Conservation (phyloP, 2,329 filamentous ascomycete species). For the Hypoxylon sp. region DNA sequence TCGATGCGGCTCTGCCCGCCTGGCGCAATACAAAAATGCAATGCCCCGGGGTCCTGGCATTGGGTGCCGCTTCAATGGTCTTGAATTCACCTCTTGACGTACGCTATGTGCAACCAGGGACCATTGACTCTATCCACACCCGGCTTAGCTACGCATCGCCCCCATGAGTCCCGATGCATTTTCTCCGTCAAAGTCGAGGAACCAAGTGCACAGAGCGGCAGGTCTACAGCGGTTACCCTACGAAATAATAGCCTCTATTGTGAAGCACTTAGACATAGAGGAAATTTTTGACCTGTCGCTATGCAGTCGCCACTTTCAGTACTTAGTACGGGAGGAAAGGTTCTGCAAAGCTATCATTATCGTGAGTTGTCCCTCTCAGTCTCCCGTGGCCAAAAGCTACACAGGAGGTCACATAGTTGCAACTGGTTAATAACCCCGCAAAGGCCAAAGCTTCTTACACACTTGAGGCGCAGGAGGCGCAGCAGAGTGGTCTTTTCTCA, state of each 20-base stretch:
- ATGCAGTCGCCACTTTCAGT: constrained; percentile 64
- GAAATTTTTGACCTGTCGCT: constrained; percentile 69
- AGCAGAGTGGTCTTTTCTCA: constrained; percentile 56
- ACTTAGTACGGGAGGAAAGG: constrained; percentile 64
- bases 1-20: constrained; percentile 15
- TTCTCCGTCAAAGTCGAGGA: constrained; percentile 10
- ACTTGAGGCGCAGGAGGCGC: constrained; percentile 52
- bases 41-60: constrained; percentile 7
- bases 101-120: constrained; percentile 16
- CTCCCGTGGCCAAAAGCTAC: constrained; percentile 1
- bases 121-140: not conserved
- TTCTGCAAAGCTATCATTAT: constrained; percentile 70
- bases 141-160: constrained; percentile 1
- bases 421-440: constrained; percentile 44
- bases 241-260: constrained; percentile 73
- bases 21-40: constrained; percentile 11
- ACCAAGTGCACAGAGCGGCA: constrained; percentile 29
- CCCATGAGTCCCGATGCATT: not conserved
- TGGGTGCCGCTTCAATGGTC: constrained; percentile 6
- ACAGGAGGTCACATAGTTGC: constrained; percentile 44
- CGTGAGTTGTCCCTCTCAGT: constrained; percentile 57
- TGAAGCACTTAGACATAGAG: constrained; percentile 65
- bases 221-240: constrained; percentile 63
- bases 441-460: constrained; percentile 53
- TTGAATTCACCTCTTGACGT: constrained; percentile 6